Evolutionary conservation across 306 rosid species (phyloP).

Genomic region (Ceratonia siliqua): DNA sequence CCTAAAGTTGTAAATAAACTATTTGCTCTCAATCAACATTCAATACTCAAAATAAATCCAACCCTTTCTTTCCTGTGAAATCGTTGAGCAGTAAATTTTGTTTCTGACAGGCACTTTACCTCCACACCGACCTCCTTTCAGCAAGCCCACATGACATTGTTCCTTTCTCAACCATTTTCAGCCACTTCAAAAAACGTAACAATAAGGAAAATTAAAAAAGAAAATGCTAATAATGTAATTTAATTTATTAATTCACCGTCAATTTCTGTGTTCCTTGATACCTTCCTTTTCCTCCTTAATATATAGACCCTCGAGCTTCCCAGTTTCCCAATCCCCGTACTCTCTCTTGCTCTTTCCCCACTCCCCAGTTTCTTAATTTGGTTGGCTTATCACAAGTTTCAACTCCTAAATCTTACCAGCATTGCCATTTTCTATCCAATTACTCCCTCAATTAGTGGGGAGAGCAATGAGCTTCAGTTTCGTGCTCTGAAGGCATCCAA

Average conservation of each 20-base stretch:
- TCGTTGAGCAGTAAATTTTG: conserved; percentile 34
- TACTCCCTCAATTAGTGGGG: background rate
- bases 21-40: background rate
- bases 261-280: conserved; percentile 41
- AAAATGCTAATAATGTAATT: background rate
- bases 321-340: conserved; percentile 48
- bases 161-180: conserved; percentile 52
- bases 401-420: conserved; percentile 36
- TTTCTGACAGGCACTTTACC: conserved; percentile 40
- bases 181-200: conserved; percentile 42
- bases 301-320: conserved; percentile 60
- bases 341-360: background rate
- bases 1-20: background rate
- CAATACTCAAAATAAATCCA: background rate
- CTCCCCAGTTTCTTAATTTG: conserved; percentile 13
- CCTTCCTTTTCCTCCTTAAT: conserved; percentile 48
- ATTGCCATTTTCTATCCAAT: conserved; percentile 39
- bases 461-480: background rate
- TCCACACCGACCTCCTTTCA: conserved; percentile 66
- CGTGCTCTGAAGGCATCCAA: background rate
- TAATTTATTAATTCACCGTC: conserved; percentile 27
- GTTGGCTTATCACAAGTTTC: conserved; percentile 47
- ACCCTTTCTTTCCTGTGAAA: background rate
- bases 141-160: conserved; percentile 74
- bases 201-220: background rate